These are phyloP conservation scores for Nemania diffusa DNA, from an alignment of 2,329 filamentous ascomycete genomes.

Conservation along the genomic window DNA sequence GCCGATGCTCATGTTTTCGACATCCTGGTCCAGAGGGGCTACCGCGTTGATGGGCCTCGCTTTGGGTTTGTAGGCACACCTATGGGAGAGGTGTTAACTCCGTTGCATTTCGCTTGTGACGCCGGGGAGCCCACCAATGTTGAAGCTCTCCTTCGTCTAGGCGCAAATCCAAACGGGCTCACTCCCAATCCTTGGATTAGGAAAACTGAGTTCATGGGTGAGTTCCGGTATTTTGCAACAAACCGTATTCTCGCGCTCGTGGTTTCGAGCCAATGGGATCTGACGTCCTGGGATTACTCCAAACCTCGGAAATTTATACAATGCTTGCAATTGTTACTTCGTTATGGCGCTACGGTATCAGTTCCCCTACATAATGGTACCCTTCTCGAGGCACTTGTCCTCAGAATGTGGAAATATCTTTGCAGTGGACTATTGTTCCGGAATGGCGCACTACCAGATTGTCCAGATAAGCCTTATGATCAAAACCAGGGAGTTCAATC, in stretches of 20 bases:
- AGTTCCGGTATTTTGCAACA: slow-evolving; percentile 1
- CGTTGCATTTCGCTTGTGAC: background rate
- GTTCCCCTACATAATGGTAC: background rate
- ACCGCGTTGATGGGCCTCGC: background rate
- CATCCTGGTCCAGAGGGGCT: slow-evolving; percentile 4
- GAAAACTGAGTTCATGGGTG: background rate
- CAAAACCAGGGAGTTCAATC: background rate
- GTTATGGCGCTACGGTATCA: slow-evolving; percentile 5
- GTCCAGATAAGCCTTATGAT: background rate
- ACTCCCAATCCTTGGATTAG: background rate
- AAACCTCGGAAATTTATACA: background rate
- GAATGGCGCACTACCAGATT: background rate
- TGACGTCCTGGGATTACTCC: background rate
- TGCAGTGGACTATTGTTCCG: background rate
- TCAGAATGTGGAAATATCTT: slow-evolving; percentile 9
- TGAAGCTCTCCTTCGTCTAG: slow-evolving; percentile 21
- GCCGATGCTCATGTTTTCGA: slow-evolving; percentile 7
- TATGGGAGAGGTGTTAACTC: background rate
- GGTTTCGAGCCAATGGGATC: background rate
- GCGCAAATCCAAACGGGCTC: slow-evolving; percentile 21
- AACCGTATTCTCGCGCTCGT: slow-evolving; percentile 11
- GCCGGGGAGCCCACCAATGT: background rate
- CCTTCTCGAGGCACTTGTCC: slow-evolving; percentile 15
- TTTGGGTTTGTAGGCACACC: fast-evolving
- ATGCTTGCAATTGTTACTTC: slow-evolving; percentile 13